Conservation (phyloP, 495 filamentous ascomycete genomes). For the Pseudomonodictys pantanalensis region DNA sequence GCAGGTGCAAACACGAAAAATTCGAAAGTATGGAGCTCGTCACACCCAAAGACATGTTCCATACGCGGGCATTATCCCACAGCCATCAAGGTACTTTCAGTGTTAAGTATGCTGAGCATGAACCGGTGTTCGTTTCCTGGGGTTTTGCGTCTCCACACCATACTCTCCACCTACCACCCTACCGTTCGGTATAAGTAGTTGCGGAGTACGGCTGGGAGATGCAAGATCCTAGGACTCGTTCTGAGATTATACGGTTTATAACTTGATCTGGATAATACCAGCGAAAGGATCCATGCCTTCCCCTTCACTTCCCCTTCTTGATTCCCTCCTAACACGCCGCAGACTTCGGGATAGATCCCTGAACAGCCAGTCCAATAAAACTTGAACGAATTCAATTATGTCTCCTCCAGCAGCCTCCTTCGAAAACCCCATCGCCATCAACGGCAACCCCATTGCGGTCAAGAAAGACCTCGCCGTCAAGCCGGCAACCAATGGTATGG, state of each 20-base stretch:
- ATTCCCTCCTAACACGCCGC: constrained; percentile 38
- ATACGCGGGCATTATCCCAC: constrained; percentile 30
- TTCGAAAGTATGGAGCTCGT: constrained; percentile 21
- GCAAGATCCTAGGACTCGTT: constrained; percentile 51
- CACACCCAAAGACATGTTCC: constrained; percentile 27
- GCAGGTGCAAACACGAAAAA: too few relatives aligned
- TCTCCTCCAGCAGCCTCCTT: constrained; percentile 64
- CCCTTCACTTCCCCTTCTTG: constrained; percentile 41
- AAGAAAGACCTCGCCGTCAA: constrained; percentile 47
- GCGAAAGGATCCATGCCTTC: constrained; percentile 98
- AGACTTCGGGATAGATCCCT: neutral
- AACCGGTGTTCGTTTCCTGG: constrained; percentile 62
- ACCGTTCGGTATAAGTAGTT: constrained; percentile 29
- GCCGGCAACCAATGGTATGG: constrained; percentile 41
- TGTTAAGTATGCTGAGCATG: constrained; percentile 55
- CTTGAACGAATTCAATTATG: constrained; percentile 59
- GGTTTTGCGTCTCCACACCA: constrained; percentile 5
- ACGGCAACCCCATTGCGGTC: constrained; percentile 36
- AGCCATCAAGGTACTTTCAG: constrained; percentile 61
- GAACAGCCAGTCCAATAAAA: neutral
- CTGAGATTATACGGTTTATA: constrained; percentile 93
- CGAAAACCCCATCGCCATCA: constrained; percentile 32
- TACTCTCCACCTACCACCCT: neutral
- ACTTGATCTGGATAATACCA: constrained; percentile 99
- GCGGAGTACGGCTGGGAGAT: too few relatives aligned